phyloP scores from a whole-genome alignment of 257 asterid species.

The Perilla frutescens region DNA sequence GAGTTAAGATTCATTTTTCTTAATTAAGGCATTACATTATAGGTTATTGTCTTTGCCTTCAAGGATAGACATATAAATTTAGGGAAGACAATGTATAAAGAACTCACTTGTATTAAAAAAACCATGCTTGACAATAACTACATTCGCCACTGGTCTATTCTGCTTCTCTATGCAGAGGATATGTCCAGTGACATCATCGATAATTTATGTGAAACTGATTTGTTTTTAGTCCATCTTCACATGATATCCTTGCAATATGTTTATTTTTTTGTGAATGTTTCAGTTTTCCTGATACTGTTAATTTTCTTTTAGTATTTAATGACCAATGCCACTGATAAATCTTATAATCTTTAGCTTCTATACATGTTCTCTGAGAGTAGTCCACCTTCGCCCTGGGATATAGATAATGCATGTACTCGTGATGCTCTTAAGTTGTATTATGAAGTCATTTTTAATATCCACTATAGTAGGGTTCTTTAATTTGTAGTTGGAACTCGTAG shows the following conservation, averaged over 20 bases:
- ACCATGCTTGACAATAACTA: constrained; percentile 69
- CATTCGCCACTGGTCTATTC: constrained; percentile 93
- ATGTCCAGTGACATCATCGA: constrained; percentile 94
- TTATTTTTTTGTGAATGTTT: constrained; percentile 25
- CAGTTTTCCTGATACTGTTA: background rate
- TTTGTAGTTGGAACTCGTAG: too few relatives aligned
- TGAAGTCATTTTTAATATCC: constrained; percentile 68
- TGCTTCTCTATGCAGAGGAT: constrained; percentile 83
- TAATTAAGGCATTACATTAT: too few relatives aligned
- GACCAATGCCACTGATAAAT: constrained; percentile 24
- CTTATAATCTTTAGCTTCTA: constrained; percentile 63
- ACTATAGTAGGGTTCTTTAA: constrained; percentile 1
- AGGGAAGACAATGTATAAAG: constrained; percentile 86
- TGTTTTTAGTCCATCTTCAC: constrained; percentile 76
- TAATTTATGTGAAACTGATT: constrained; percentile 91
- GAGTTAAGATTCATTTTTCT: too few relatives aligned
- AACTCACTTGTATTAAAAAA: constrained; percentile 79
- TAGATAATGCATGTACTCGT: constrained; percentile 69
- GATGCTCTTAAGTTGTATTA: constrained; percentile 85
- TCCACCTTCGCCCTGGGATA: constrained; percentile 89
- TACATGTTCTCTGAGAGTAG: constrained; percentile 85
- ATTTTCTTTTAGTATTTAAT: constrained; percentile 13
- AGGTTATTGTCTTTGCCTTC: constrained; percentile 75
- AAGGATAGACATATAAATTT: constrained; percentile 68
- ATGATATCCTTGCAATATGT: constrained; percentile 71